phyloP scores from a whole-genome alignment of 148 eudicot species.

The Cornus suecica region DNA sequence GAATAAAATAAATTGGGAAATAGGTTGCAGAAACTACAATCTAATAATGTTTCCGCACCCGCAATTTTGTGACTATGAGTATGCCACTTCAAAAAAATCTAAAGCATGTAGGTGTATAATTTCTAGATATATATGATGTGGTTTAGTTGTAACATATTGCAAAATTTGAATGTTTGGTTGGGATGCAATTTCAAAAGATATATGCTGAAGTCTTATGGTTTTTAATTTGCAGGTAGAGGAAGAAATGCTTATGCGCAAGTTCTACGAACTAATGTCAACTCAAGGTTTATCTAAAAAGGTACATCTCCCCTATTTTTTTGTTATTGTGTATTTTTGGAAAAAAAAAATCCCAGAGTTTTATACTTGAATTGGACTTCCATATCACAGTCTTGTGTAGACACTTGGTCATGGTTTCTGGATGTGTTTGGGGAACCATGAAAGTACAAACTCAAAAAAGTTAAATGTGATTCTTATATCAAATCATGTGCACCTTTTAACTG shows the following conservation, averaged over 20 bases:
- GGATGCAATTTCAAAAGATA: background rate
- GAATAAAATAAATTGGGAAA: background rate
- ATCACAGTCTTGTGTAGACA: background rate
- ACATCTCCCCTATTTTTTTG: background rate
- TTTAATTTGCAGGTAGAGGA: slow-evolving; percentile 53
- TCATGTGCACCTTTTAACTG: background rate
- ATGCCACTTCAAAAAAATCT: background rate
- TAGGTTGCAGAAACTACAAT: background rate
- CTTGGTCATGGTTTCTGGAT: background rate
- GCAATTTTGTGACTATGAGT: background rate
- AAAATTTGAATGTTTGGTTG: background rate
- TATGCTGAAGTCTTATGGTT: background rate
- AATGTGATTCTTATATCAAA: background rate
- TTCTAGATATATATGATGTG: background rate
- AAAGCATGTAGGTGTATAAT: background rate
- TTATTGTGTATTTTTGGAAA: background rate
- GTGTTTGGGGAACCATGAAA: background rate
- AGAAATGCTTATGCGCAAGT: slow-evolving; percentile 75
- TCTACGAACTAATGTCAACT: slow-evolving; percentile 50
- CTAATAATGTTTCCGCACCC: background rate
- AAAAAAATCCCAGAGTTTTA: background rate
- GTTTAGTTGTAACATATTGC: background rate
- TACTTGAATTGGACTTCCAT: background rate
- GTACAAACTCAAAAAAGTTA: background rate
- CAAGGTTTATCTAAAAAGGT: slow-evolving; percentile 49